Conservation (phyloP, 768 basidiomycete species). For the Rhodosporidiobolus odoratus region DNA sequence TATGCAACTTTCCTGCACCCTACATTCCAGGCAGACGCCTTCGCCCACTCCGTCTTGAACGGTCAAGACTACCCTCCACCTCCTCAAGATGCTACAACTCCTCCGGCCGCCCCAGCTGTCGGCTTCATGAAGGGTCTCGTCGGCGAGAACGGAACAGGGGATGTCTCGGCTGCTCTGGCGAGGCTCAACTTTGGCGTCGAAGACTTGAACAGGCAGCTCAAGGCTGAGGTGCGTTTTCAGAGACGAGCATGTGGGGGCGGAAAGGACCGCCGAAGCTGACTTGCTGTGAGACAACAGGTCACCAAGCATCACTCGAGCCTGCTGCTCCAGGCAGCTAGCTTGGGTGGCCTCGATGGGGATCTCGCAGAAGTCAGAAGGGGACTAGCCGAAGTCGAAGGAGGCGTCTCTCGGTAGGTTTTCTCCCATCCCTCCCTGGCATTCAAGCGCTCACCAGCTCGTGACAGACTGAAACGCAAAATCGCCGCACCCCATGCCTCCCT, state of each 20-base stretch:
- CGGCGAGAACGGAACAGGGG: slow-evolving; percentile 57
- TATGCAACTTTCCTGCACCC: slow-evolving; percentile 67
- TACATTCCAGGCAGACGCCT: slow-evolving; percentile 79
- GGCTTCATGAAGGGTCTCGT: slow-evolving; percentile 36
- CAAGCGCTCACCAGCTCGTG: slow-evolving; percentile 36
- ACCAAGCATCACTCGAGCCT: slow-evolving; percentile 75
- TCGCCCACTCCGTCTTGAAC: slow-evolving; percentile 83
- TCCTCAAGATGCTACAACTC: slow-evolving; percentile 30
- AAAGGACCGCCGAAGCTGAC: background rate
- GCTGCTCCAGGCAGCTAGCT: slow-evolving; percentile 71
- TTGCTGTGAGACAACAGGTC: slow-evolving; percentile 54
- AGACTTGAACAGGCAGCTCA: slow-evolving; percentile 71
- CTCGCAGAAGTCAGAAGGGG: slow-evolving; percentile 63
- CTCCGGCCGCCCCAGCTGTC: background rate
- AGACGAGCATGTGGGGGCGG: background rate
- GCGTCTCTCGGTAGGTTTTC: slow-evolving; percentile 64
- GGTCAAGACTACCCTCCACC: slow-evolving; percentile 66
- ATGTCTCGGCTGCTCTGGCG: slow-evolving; percentile 80
- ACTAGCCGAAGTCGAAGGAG: slow-evolving; percentile 65
- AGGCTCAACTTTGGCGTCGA: slow-evolving; percentile 83
- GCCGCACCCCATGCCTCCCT: slow-evolving; percentile 74
- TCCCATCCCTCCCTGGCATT: slow-evolving; percentile 36
- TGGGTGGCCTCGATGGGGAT: slow-evolving; percentile 65
- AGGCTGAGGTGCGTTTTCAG: slow-evolving; percentile 71
- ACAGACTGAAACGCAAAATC: slow-evolving; percentile 77